Evolutionary conservation across 129 eudicot genomes (phyloP).

Genomic region (Arctium lappa): DNA sequence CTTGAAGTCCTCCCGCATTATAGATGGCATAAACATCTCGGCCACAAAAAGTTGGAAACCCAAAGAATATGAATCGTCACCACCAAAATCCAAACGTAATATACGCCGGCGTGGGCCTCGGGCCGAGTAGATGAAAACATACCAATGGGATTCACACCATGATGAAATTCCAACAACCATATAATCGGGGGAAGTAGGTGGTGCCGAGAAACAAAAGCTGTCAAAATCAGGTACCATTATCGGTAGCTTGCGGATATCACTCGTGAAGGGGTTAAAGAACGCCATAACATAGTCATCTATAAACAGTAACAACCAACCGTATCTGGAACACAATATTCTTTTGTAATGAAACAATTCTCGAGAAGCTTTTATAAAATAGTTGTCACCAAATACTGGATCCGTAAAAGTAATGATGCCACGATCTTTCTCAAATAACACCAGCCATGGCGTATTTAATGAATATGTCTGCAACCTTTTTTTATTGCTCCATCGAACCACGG

Average conservation of each 20-base stretch:
- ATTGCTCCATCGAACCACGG: background rate
- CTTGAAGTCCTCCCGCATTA: background rate
- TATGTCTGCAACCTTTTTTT: background rate
- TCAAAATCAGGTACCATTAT: background rate
- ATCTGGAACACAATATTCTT: constrained; percentile 1
- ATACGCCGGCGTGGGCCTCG: background rate
- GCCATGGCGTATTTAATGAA: constrained; percentile 8
- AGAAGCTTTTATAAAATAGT: background rate
- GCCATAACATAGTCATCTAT: background rate
- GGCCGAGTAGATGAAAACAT: background rate
- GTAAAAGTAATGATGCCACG: background rate
- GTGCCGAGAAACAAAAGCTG: constrained; percentile 1
- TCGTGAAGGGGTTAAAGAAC: constrained; percentile 18
- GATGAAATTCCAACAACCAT: background rate
- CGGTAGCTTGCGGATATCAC: background rate
- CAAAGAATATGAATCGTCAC: background rate
- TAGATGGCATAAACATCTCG: background rate
- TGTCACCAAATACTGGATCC: constrained; percentile 14
- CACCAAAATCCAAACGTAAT: background rate
- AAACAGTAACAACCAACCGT: constrained; percentile 10
- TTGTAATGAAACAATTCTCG: background rate
- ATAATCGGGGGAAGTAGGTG: constrained; percentile 17
- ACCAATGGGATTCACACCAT: background rate
- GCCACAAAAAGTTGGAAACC: background rate
- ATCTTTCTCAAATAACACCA: background rate